Percentiles rank a stretch among this genome's conserved stretches.
phyloP scores from a whole-genome alignment of 83 land plant genomes.

The Thuja plicata region DNA sequence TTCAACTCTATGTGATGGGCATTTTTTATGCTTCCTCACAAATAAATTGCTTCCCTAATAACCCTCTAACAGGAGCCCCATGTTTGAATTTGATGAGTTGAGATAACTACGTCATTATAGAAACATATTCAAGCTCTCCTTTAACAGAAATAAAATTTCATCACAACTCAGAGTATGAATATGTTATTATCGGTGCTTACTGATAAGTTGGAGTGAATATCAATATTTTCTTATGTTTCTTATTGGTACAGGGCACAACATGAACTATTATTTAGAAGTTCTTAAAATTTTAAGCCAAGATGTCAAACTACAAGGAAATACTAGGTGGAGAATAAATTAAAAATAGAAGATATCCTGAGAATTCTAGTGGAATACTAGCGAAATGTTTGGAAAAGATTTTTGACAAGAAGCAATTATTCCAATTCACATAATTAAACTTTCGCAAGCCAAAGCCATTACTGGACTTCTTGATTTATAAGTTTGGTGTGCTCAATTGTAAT shows the following conservation, averaged over 20 bases:
- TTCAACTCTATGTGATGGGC: background rate
- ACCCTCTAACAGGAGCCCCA: background rate
- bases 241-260: background rate
- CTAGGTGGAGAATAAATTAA: background rate
- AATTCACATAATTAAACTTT: no score
- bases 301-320: background rate
- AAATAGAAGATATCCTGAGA: background rate
- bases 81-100: background rate
- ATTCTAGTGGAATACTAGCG: background rate
- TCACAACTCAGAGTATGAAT: background rate
- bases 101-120: background rate
- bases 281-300: background rate
- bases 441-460: background rate
- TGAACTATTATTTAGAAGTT: background rate
- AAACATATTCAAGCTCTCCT: background rate
- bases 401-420: background rate
- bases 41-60: background rate
- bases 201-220: background rate
- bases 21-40: background rate
- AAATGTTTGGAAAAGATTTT: background rate
- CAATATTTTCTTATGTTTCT: background rate
- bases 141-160: no score
- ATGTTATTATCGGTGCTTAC: background rate
- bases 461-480: background rate
- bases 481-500: no score